Evolutionary conservation across 2,329 filamentous ascomycete species (phyloP), one percentile per base, ranked within the genome.

Genomic region (Anisogramma anomala): DNA sequence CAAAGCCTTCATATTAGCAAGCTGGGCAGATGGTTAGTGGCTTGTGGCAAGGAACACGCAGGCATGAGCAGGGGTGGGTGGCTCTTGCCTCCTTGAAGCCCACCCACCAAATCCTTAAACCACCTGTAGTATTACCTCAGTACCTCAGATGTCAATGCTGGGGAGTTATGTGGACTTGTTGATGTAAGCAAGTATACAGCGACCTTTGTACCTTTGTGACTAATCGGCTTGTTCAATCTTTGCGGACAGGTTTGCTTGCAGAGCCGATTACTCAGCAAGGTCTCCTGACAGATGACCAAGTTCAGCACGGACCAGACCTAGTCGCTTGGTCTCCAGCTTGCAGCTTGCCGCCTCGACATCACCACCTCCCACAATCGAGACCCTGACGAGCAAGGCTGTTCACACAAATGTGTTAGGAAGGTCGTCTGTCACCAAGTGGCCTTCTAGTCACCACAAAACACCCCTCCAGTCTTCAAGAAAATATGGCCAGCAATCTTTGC

Each of bases 401-500:
- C 34, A 7, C 25, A 4, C 31, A 15, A 42, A 23, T 22, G 13
- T 22, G 39, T 32, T 15, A 26, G 26, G 17, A 25, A 47, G 41
- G 37, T 41, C 38, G 14, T 35, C 25, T 20, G 36, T 45, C 41
- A 56, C 48, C 68, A 67, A 72, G 71, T 68, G 66, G 64, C 59
- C 60, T 56, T 50, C 53, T 55, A 51, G 6, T n/a, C n/a, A n/a
- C n/a, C n/a, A n/a, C n/a, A n/a, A n/a, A n/a, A n/a, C 11, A 35
- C 50, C 58, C 55, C 36, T 36, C 46, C 41, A 48, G 49, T 52
- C 49, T 42, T 66, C 57, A 60, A 34, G n/a, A n/a, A n/a, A n/a
- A n/a, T 6, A 79, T 79, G 76, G 74, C 75, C 61, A 74, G 68
- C 63, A 74, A 69, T 59, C 58, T 77, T 55, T 69, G 67, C 55